A percentile compares a stretch with the other conserved stretches of the same genome.
These are phyloP conservation scores for Iodosphaeria phyllophila DNA, from an alignment of 2,329 filamentous ascomycete species.

Conservation along the genomic window DNA sequence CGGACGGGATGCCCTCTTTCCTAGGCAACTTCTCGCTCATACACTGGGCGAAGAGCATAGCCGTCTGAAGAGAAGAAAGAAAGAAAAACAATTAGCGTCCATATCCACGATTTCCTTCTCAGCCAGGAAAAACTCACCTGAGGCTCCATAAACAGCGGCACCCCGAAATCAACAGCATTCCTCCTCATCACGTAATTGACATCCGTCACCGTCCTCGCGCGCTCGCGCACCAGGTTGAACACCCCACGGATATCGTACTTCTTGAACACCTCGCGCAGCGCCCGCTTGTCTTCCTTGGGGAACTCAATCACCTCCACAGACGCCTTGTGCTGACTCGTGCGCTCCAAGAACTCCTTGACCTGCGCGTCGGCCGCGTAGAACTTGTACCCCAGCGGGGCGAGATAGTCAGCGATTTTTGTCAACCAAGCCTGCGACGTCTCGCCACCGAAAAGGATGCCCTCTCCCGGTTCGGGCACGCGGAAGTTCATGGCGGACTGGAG, in stretches of 20 bases:
- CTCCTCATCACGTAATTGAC: conserved; percentile 97
- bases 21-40: conserved; percentile 93
- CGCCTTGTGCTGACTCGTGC: conserved; percentile 43
- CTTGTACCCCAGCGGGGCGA: conserved; percentile 84
- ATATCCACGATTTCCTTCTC: not conserved
- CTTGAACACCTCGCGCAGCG: conserved; percentile 83
- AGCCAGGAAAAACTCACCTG: conserved; percentile 43
- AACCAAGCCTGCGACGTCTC: conserved; percentile 56
- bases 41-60: conserved; percentile 86
- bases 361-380: conserved; percentile 68
- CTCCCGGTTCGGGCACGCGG: conserved; percentile 82
- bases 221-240: conserved; percentile 78
- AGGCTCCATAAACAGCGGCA: conserved; percentile 95
- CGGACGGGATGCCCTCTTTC: conserved; percentile 68
- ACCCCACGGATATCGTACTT: conserved; percentile 92
- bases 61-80: conserved; percentile 41
- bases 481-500: conserved; percentile 99
- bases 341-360: conserved; percentile 73
- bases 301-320: conserved; percentile 86
- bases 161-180: conserved; percentile 95
- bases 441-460: conserved; percentile 88
- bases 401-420: conserved; percentile 64
- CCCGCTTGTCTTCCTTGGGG: conserved; percentile 89
- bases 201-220: conserved; percentile 70
- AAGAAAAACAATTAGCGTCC: conserved; percentile 11